A percentile compares a stretch with the other conserved stretches of the same genome.
phyloP scores from a whole-genome alignment of 1,139 yeast genomes.

The Geotrichum bryndzae region DNA sequence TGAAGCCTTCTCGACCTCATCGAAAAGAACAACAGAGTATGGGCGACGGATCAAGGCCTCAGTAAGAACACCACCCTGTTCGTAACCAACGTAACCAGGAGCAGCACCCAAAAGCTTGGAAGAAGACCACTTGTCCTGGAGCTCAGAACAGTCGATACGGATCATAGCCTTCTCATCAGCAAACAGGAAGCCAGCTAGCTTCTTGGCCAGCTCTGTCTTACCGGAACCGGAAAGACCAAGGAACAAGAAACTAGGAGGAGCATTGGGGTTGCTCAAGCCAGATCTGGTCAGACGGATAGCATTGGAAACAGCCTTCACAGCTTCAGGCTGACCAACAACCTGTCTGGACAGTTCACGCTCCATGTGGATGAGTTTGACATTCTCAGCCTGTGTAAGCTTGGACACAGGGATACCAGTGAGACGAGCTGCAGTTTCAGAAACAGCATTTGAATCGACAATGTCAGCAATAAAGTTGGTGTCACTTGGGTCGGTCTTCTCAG shows the following conservation, averaged over 20 bases:
- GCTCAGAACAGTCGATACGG: slow-evolving; percentile 95
- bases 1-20: slow-evolving; percentile 98
- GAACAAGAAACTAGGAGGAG: slow-evolving; percentile 93
- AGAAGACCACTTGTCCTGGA: slow-evolving; percentile 91
- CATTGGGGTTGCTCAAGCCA: slow-evolving; percentile 93
- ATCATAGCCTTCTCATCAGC: slow-evolving; percentile 95
- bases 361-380: slow-evolving; percentile 87
- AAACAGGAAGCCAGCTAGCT: slow-evolving; percentile 89
- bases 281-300: slow-evolving; percentile 90
- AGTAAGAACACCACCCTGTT: slow-evolving; percentile 94
- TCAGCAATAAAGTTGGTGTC: slow-evolving; percentile 58
- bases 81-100: slow-evolving; percentile 97
- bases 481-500: slow-evolving; percentile 58
- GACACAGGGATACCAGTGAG: slow-evolving; percentile 98
- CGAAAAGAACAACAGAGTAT: slow-evolving; percentile 88
- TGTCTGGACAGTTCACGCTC: slow-evolving; percentile 73
- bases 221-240: slow-evolving; percentile 97
- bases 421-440: slow-evolving; percentile 95
- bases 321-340: slow-evolving; percentile 95
- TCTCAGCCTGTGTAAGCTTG: slow-evolving; percentile 91
- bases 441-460: slow-evolving; percentile 88
- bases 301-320: slow-evolving; percentile 92
- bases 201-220: slow-evolving; percentile 94
- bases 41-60: slow-evolving; percentile 89
- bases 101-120: slow-evolving; percentile 95